Evolutionary conservation across 495 filamentous ascomycete species (phyloP).

Genomic region (Neurospora pannonica): DNA sequence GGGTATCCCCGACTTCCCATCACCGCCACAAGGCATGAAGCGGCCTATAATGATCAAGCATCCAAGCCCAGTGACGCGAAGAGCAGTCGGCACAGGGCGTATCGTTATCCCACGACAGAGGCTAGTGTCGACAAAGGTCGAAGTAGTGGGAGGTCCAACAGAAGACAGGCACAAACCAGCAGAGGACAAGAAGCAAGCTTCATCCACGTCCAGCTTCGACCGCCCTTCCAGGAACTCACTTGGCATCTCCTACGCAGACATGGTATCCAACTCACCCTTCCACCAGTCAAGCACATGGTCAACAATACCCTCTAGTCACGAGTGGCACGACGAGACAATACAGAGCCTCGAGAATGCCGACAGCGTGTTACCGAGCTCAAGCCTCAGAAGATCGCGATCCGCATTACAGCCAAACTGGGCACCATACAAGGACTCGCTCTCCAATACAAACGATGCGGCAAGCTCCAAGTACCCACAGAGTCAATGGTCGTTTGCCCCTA

Average conservation of each 20-base stretch:
- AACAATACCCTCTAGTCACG: slow-evolving; percentile 2
- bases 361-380: not conserved
- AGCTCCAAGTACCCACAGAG: not conserved
- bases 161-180: not conserved
- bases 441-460: slow-evolving; percentile 2
- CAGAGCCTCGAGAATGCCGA: not conserved
- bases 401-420: slow-evolving; percentile 10
- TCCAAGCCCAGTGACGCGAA: not conserved
- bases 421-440: slow-evolving; percentile 7
- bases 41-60: not conserved
- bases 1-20: not conserved
- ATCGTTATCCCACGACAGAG: not conserved
- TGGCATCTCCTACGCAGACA: slow-evolving; percentile 26
- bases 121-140: not conserved
- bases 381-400: not conserved
- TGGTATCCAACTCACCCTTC: slow-evolving; percentile 13
- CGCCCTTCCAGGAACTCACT: slow-evolving; percentile 14
- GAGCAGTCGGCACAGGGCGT: not conserved
- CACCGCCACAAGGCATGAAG: not conserved
- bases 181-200: not conserved
- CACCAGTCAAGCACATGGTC: slow-evolving; percentile 14
- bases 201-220: not conserved
- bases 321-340: not conserved
- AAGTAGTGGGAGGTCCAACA: not conserved
- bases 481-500: not conserved